These are phyloP conservation scores for Xylaria telfairii DNA, from an alignment of 495 filamentous ascomycete species.

Conservation along the genomic window DNA sequence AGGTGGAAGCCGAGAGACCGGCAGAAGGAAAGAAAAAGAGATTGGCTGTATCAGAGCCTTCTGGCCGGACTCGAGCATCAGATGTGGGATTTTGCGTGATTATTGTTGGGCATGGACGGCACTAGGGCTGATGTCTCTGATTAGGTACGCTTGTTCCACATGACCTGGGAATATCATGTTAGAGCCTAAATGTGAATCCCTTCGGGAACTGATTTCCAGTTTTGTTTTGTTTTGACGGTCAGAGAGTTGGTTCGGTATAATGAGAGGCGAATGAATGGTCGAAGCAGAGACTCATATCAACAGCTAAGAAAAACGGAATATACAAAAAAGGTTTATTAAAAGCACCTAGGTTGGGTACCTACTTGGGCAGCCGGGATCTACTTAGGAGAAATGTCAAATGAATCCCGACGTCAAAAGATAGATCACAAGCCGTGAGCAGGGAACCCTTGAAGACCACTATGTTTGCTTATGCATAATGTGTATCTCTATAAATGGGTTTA, in stretches of 20 bases:
- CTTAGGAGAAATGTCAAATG: neutral
- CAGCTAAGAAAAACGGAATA: neutral
- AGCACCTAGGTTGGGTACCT: neutral
- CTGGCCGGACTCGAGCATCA: neutral
- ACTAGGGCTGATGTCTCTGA: neutral
- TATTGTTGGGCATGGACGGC: too few species aligned
- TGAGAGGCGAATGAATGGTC: neutral
- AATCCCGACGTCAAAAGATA: neutral
- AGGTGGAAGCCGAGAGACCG: neutral
- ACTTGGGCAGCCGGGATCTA: neutral
- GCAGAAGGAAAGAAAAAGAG: neutral
- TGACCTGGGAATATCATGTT: neutral
- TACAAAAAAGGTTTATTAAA: neutral
- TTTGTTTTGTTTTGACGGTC: neutral
- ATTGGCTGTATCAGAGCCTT: slow-evolving; percentile 6
- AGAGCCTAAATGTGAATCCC: neutral
- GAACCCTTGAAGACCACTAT: neutral
- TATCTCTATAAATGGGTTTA: slow-evolving; percentile 13
- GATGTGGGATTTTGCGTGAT: neutral
- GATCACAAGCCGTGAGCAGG: too few species aligned
- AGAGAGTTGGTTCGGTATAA: neutral
- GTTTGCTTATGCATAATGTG: neutral
- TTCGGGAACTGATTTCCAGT: neutral
- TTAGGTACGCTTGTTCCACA: neutral
- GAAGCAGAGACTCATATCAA: neutral